Conservation (phyloP, 257 asterid species). For the Capsicum chinense region DNA sequence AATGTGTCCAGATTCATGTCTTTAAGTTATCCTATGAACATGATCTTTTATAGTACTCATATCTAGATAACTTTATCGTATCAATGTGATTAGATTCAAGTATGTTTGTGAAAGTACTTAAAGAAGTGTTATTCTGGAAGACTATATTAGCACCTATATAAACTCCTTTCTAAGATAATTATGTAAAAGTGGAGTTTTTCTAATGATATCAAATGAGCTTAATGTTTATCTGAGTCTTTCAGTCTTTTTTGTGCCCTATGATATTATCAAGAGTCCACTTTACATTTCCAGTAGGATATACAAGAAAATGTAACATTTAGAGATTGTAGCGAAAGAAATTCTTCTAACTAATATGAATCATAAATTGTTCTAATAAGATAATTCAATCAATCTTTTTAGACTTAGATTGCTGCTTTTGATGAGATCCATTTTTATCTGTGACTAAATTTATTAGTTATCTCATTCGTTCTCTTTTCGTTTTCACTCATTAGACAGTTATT, state of each 20-base stretch:
- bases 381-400: not conserved
- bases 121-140: no score
- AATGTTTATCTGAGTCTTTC: no score
- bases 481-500: slow-evolving; percentile 13
- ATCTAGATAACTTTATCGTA: not conserved
- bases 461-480: not conserved
- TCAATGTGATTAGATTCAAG: not conserved
- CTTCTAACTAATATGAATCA: not conserved
- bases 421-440: slow-evolving; percentile 32
- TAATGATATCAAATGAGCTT: no score
- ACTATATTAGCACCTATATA: no score
- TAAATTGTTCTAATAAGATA: not conserved
- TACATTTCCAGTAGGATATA: not conserved
- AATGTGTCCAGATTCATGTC: not conserved
- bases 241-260: no score
- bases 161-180: no score
- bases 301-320: not conserved
- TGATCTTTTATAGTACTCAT: no score
- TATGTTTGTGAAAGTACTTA: not conserved
- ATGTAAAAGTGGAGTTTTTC: no score
- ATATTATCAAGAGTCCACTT: no score
- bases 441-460: not conserved
- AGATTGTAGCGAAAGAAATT: slow-evolving; percentile 39
- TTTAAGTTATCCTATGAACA: not conserved
- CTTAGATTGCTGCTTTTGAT: slow-evolving; percentile 46